Conservation (phyloP, 1,284 basidiomycete species). For the Vanrija pseudolonga region DNA sequence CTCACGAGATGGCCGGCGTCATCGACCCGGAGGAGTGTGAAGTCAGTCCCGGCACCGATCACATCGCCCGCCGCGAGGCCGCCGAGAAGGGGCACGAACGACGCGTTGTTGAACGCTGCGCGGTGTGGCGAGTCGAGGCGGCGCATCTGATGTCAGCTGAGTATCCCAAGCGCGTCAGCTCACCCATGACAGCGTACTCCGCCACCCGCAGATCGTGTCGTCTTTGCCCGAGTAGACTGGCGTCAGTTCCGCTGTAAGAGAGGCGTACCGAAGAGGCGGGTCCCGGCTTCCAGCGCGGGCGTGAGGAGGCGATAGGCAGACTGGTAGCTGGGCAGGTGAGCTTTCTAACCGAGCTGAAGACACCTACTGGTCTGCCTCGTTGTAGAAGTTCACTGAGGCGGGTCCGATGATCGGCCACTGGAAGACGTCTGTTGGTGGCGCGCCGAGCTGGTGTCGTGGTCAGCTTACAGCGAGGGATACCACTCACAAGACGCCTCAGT, state of each 20-base stretch:
- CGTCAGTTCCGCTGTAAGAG: too few species aligned
- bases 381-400: neutral
- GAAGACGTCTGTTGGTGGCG: neutral
- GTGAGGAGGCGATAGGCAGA: neutral
- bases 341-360: neutral
- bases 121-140: neutral
- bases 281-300: neutral
- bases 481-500: neutral
- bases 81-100: neutral
- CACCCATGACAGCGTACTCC: neutral
- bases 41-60: neutral
- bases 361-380: neutral
- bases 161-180: neutral
- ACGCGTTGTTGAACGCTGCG: neutral
- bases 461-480: too few species aligned
- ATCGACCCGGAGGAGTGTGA: neutral
- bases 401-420: neutral
- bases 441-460: neutral
- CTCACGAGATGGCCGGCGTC: neutral
- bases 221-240: neutral
- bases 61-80: neutral
- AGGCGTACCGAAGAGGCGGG: neutral
- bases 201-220: constrained; percentile 2
- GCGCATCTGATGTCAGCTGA: too few species aligned
- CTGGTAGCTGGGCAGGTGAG: neutral